Conservation (phyloP, 179 eudicot genomes). For the Amaranthus tricolor region DNA sequence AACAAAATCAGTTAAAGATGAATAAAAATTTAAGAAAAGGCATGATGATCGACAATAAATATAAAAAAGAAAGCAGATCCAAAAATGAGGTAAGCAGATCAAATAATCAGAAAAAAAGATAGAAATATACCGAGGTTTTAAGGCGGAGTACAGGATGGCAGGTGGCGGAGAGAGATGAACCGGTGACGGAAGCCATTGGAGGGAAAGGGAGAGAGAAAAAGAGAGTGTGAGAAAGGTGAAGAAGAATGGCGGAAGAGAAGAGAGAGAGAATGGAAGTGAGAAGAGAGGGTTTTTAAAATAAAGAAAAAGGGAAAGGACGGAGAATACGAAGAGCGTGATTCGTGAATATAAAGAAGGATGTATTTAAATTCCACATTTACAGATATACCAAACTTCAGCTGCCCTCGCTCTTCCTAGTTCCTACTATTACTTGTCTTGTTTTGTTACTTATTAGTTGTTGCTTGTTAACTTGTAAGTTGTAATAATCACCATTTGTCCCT, state of each 20-base stretch:
- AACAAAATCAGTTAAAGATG: too few species aligned
- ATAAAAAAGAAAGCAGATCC: too few species aligned
- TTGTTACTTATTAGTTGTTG: too few species aligned
- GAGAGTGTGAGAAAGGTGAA: background rate
- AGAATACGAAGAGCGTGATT: constrained; percentile 36
- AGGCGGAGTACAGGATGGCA: constrained; percentile 9
- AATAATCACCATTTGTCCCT: too few species aligned
- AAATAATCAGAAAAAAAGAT: background rate
- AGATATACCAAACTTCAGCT: constrained; percentile 14
- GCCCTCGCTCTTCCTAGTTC: background rate
- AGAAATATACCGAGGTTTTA: constrained; percentile 23
- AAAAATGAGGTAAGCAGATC: background rate
- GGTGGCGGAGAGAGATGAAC: constrained; percentile 28
- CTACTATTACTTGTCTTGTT: background rate
- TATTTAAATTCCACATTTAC: background rate
- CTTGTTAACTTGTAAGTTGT: background rate
- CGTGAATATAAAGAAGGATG: background rate
- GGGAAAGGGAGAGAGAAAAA: constrained; percentile 7
- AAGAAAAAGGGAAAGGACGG: constrained; percentile 32
- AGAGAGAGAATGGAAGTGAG: background rate
- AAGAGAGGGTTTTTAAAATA: constrained; percentile 9
- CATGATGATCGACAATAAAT: too few species aligned
- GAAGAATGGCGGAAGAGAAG: background rate
- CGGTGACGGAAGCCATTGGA: constrained; percentile 43
- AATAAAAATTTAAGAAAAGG: too few species aligned